Percentiles rank a stretch among this genome's conserved stretches.
phyloP scores from a whole-genome alignment of 1,284 basidiomycete genomes.

The Sphagnurus paluster region DNA sequence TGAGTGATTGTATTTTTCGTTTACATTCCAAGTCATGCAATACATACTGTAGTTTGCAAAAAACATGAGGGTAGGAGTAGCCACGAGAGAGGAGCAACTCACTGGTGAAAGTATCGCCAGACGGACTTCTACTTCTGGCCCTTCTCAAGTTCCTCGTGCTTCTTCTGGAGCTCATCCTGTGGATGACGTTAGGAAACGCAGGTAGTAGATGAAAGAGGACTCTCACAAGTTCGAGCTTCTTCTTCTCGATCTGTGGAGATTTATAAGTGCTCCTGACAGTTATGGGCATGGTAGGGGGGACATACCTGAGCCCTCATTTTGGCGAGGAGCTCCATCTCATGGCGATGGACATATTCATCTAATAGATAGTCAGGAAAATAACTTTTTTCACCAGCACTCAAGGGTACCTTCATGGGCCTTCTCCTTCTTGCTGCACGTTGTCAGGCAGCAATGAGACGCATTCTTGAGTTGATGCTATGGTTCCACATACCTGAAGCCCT shows the following conservation, averaged over 20 bases:
- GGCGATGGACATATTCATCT: slow-evolving; percentile 60
- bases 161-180: slow-evolving; percentile 26
- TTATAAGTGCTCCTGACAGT: not conserved
- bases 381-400: slow-evolving; percentile 1
- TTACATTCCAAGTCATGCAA: too few species aligned
- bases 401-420: slow-evolving; percentile 67
- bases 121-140: slow-evolving; percentile 15
- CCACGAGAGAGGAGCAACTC: too few species aligned
- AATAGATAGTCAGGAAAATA: slow-evolving; percentile 10
- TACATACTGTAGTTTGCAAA: too few species aligned
- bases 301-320: slow-evolving; percentile 58
- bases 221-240: slow-evolving; percentile 60
- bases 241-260: slow-evolving; percentile 49
- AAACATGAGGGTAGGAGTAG: too few species aligned
- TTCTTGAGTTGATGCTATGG: slow-evolving; percentile 19
- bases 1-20: too few species aligned
- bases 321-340: slow-evolving; percentile 51
- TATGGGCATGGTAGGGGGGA: not conserved
- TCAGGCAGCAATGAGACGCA: slow-evolving; percentile 15
- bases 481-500: slow-evolving; percentile 49
- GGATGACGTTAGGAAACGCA: not conserved
- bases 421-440: slow-evolving; percentile 61
- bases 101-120: too few species aligned
- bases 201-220: slow-evolving; percentile 2
- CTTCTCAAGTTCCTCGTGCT: slow-evolving; percentile 23